Percentiles rank a stretch among this genome's conserved stretches.
These are phyloP conservation scores for Boletus edulis DNA, from an alignment of 768 basidiomycete genomes.

Conservation along the genomic window DNA sequence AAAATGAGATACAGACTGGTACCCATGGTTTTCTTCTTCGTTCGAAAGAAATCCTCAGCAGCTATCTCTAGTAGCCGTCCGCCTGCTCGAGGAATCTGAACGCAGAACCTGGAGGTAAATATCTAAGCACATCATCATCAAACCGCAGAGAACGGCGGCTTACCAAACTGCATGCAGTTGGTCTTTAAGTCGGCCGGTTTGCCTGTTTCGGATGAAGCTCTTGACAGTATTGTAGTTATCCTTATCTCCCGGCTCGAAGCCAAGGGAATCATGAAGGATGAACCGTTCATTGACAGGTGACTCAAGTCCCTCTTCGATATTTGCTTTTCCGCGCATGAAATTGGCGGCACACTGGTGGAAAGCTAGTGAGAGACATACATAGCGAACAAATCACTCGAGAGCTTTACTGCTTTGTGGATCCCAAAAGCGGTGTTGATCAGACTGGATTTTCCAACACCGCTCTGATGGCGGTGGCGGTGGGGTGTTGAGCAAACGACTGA, in stretches of 20 bases:
- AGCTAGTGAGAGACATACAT: not conserved
- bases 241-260: constrained; percentile 1
- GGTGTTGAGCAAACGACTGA: not conserved
- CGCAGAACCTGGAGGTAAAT: not conserved
- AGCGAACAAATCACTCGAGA: not conserved
- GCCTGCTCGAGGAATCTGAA: not conserved
- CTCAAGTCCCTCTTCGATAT: not conserved
- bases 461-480: not conserved
- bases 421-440: not conserved
- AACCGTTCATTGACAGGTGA: not conserved
- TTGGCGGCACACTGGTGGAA: not conserved
- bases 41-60: not conserved
- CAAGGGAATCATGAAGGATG: constrained; percentile 1
- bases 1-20: not conserved
- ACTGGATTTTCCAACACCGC: not conserved
- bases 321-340: not conserved
- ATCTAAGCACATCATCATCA: not conserved
- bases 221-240: not conserved
- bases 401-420: not conserved
- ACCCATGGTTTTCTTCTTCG: not conserved
- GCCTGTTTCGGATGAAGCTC: not conserved
- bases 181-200: not conserved
- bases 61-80: not conserved
- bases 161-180: constrained; percentile 2
- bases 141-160: not conserved